These are phyloP conservation scores for Populus nigra DNA, from an alignment of 345 rosid genomes.

Conservation along the genomic window DNA sequence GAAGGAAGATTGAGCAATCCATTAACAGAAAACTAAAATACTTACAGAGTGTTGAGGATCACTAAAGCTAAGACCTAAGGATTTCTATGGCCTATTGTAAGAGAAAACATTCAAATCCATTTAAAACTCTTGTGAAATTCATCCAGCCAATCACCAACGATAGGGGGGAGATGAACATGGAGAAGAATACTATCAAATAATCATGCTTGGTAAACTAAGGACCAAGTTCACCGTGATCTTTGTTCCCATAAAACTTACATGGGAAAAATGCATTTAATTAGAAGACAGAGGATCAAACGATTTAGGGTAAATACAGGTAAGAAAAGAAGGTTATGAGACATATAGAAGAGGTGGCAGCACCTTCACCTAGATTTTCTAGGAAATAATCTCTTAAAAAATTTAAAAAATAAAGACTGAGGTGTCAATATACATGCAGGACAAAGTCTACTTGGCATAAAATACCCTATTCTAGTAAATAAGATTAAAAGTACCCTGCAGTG, in stretches of 20 bases:
- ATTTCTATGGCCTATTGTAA: background rate
- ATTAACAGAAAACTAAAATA: background rate
- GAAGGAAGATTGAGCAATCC: background rate
- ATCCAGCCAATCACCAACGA: background rate
- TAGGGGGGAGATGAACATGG: background rate
- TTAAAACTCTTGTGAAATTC: background rate
- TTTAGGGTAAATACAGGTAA: background rate
- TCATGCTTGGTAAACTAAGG: background rate
- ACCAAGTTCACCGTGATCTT: background rate
- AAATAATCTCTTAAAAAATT: background rate
- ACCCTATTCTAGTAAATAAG: background rate
- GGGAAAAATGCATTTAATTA: too few relatives aligned
- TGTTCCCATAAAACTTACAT: background rate
- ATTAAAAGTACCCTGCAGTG: background rate
- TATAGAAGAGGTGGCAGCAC: background rate
- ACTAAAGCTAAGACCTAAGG: background rate
- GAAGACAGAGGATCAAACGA: background rate
- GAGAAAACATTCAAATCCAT: background rate
- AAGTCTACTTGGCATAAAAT: background rate
- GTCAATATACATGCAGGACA: background rate
- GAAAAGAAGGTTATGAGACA: background rate
- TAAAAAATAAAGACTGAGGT: background rate
- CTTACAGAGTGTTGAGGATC: background rate
- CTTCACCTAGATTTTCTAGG: background rate
- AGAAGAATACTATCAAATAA: background rate